These are phyloP conservation scores for Phialophora macrospora DNA, from an alignment of 2,329 filamentous ascomycete genomes.

Conservation along the genomic window DNA sequence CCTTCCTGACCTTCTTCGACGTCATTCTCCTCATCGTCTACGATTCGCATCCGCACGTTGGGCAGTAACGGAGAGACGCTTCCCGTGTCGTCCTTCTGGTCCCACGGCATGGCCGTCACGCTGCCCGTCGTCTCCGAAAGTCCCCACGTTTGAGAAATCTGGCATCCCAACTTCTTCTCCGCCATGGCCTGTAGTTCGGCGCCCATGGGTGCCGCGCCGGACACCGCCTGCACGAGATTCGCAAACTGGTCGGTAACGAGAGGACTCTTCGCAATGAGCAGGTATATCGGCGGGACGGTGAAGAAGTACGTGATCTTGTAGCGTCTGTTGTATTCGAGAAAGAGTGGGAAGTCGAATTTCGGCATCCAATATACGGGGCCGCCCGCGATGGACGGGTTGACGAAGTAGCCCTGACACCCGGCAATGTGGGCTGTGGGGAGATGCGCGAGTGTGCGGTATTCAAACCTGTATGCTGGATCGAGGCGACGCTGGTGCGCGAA, in stretches of 20 bases:
- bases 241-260: conserved; percentile 62
- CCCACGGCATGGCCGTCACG: conserved; percentile 37
- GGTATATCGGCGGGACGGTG: conserved; percentile 65
- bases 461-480: conserved; percentile 40
- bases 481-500: conserved; percentile 40
- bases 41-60: conserved; percentile 35
- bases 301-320: conserved; percentile 61
- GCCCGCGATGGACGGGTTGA: conserved; percentile 54
- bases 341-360: conserved; percentile 61
- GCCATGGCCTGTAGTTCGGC: conserved; percentile 59
- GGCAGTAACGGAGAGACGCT: conserved; percentile 32
- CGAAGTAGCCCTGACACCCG: conserved; percentile 54
- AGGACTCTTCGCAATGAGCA: conserved; percentile 64
- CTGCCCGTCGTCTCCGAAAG: conserved; percentile 37
- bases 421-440: conserved; percentile 56
- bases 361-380: conserved; percentile 67
- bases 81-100: conserved; percentile 35
- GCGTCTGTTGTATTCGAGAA: conserved; percentile 59
- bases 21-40: conserved; percentile 37
- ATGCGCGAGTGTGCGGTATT: conserved; percentile 52
- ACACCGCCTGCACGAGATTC: conserved; percentile 53
- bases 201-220: conserved; percentile 63
- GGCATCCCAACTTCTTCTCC: conserved; percentile 54
- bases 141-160: conserved; percentile 36
- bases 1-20: conserved; percentile 56